Percentiles rank a stretch among this genome's conserved stretches.
Conservation (phyloP, 2,329 filamentous ascomycete genomes). For the Paraconiothyrium brasiliense region DNA sequence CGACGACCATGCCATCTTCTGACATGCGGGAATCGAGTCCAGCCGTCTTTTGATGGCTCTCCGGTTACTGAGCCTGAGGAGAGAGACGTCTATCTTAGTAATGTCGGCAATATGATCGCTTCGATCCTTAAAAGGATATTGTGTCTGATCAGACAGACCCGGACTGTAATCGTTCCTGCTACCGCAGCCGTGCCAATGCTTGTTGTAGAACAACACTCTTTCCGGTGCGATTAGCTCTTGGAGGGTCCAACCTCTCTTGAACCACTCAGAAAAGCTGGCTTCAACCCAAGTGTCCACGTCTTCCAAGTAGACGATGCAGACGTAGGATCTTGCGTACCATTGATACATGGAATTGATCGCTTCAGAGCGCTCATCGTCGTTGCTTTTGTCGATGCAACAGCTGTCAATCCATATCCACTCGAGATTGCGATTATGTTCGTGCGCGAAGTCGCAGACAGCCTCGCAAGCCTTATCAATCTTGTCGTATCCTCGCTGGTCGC, state of each 20-base stretch:
- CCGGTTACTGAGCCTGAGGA: neutral
- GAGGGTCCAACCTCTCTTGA: conserved; percentile 27
- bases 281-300: conserved; percentile 6
- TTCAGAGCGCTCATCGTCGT: conserved; percentile 16
- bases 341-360: conserved; percentile 27
- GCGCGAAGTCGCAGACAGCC: neutral
- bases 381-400: conserved; percentile 26
- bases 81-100: neutral
- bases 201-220: conserved; percentile 16
- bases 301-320: conserved; percentile 22
- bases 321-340: conserved; percentile 23
- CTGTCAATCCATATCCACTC: conserved; percentile 22
- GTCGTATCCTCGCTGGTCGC: neutral
- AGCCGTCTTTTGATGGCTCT: conserved; percentile 7
- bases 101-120: neutral
- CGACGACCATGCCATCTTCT: conserved; percentile 31
- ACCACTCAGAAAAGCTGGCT: conserved; percentile 8
- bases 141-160: neutral
- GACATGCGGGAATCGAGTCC: conserved; percentile 5
- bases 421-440: neutral
- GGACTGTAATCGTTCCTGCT: neutral
- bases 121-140: neutral
- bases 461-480: neutral
- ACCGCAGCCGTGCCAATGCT: neutral
- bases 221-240: conserved; percentile 28